These are phyloP conservation scores for Myrica gale DNA, from an alignment of 306 rosid genomes.

Conservation along the genomic window DNA sequence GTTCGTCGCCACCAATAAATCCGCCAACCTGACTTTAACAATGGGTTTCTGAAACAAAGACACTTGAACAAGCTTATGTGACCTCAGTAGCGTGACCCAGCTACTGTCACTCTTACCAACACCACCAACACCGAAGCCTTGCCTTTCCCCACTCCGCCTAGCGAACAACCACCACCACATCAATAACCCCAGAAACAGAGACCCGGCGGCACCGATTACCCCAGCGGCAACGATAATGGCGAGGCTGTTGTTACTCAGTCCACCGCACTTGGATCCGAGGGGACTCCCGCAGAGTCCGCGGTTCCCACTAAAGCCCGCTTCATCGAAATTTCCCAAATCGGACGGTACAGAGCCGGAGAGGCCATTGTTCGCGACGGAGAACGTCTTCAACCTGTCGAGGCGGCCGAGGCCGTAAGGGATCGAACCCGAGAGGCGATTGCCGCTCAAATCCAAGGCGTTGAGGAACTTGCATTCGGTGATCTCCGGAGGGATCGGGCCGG, in stretches of 20 bases:
- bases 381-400: constrained; percentile 47
- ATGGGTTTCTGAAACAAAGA: constrained; percentile 59
- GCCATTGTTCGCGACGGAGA: constrained; percentile 46
- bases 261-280: constrained; percentile 46
- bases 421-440: constrained; percentile 42
- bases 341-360: constrained; percentile 47
- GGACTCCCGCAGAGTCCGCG: constrained; percentile 49
- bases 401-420: constrained; percentile 52
- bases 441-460: constrained; percentile 39
- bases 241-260: constrained; percentile 44
- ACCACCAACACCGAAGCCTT: constrained; percentile 26
- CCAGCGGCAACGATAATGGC: constrained; percentile 53
- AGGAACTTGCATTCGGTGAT: constrained; percentile 51
- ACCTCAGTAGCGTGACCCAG: constrained; percentile 47
- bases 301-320: constrained; percentile 44
- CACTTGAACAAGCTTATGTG: constrained; percentile 46
- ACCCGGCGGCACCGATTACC: constrained; percentile 45
- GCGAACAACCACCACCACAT: constrained; percentile 58
- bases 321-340: constrained; percentile 31
- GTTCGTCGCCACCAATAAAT: constrained; percentile 43
- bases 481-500: constrained; percentile 58
- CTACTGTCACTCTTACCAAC: constrained; percentile 16
- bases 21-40: constrained; percentile 48
- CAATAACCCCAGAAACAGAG: constrained; percentile 43
- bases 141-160: constrained; percentile 30